These are phyloP conservation scores for Stephanodiscus triporus DNA, from an alignment of 108 stramenopile genomes.

Conservation along the genomic window DNA sequence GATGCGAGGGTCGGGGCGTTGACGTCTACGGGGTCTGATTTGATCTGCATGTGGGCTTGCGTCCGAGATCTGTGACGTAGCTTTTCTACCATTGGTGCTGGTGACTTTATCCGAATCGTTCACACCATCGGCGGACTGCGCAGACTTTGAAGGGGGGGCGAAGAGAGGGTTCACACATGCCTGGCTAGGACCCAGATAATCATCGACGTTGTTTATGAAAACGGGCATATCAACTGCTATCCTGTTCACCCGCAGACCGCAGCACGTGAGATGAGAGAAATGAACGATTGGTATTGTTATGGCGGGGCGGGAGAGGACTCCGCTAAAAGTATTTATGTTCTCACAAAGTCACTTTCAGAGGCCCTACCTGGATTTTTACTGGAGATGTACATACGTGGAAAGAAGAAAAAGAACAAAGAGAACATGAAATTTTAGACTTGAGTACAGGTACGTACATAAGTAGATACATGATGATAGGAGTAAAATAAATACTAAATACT, in stretches of 20 bases:
- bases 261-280: too few relatives aligned
- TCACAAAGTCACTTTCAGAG: too few relatives aligned
- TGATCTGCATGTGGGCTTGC: constrained; percentile 4
- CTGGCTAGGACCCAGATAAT: constrained; percentile 87
- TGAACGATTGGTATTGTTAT: too few relatives aligned
- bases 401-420: too few relatives aligned
- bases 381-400: too few relatives aligned
- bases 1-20: constrained; percentile 25
- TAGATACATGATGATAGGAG: too few relatives aligned
- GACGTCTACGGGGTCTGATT: constrained; percentile 3
- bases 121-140: background rate
- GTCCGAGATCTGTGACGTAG: background rate
- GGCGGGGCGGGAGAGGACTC: too few relatives aligned
- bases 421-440: too few relatives aligned
- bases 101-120: constrained; percentile 7
- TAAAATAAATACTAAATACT: too few relatives aligned
- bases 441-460: too few relatives aligned
- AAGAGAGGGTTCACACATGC: constrained; percentile 92
- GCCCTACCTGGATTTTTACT: too few relatives aligned
- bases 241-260: background rate
- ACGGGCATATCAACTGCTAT: constrained; percentile 50
- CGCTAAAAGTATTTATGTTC: too few relatives aligned
- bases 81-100: constrained; percentile 1
- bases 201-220: constrained; percentile 83
- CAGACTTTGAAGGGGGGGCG: constrained; percentile 40